Percentiles rank a stretch among this genome's conserved stretches.
These are phyloP conservation scores for Proliferodiscus dingleyae DNA, from an alignment of 2,329 filamentous ascomycete genomes.

Conservation along the genomic window DNA sequence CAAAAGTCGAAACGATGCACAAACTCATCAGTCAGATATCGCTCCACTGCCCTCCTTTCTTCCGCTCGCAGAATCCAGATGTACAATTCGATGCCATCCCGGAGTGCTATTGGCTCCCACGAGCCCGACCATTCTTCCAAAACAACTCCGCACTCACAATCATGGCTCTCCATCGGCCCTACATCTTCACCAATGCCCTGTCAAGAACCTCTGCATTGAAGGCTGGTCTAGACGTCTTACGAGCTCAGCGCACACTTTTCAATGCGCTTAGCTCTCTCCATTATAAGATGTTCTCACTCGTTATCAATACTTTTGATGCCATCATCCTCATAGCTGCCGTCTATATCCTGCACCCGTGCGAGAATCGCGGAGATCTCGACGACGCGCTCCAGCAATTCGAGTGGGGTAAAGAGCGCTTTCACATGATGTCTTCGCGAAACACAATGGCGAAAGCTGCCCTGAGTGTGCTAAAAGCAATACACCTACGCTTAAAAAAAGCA, in stretches of 20 bases:
- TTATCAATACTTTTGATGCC: constrained; percentile 61
- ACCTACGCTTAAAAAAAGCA: constrained; percentile 48
- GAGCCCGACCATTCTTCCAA: constrained; percentile 45
- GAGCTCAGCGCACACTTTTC: constrained; percentile 48
- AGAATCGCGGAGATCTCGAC: constrained; percentile 45
- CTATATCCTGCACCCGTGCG: constrained; percentile 55
- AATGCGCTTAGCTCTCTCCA: constrained; percentile 45
- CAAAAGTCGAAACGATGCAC: constrained; percentile 51
- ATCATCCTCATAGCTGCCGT: constrained; percentile 56
- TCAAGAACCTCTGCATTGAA: constrained; percentile 52
- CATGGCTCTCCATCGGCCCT: constrained; percentile 57
- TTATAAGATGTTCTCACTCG: constrained; percentile 50
- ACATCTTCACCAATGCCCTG: constrained; percentile 52
- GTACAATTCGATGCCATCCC: constrained; percentile 50
- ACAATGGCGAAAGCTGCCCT: constrained; percentile 49
- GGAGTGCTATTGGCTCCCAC: constrained; percentile 49
- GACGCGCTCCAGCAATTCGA: constrained; percentile 51
- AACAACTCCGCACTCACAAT: constrained; percentile 45
- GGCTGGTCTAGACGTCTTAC: constrained; percentile 51
- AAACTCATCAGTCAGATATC: constrained; percentile 44
- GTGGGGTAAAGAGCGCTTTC: constrained; percentile 55
- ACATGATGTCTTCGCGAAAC: constrained; percentile 50
- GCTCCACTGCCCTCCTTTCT: constrained; percentile 45
- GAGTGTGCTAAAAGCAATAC: constrained; percentile 51
- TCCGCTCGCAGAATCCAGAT: constrained; percentile 52